A percentile compares a stretch with the other conserved stretches of the same genome.
phyloP scores from a whole-genome alignment of 176 grass and related monocot genomes.

The Sorghum bicolor region DNA sequence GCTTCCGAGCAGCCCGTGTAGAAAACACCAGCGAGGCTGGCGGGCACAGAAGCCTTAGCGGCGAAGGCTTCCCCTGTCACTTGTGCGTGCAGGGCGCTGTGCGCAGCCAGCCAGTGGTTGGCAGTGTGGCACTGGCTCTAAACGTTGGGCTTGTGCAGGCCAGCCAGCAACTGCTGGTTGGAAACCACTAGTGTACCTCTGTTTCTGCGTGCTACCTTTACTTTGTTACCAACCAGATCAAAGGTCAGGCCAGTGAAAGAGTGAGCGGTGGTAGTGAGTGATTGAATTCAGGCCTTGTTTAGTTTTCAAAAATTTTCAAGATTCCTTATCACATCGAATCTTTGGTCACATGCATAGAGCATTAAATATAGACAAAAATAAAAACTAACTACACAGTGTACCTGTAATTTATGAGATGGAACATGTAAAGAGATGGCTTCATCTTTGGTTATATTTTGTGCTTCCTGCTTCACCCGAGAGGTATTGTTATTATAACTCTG shows the following conservation, averaged over 20 bases:
- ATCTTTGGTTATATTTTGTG: no score
- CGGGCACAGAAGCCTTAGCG: conserved; percentile 8
- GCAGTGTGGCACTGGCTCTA: neutral
- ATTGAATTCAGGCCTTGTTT: neutral
- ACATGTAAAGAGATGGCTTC: no score
- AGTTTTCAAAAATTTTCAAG: no score
- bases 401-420: no score
- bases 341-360: neutral
- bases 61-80: conserved; percentile 16
- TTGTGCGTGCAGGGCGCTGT: neutral
- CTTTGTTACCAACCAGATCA: neutral
- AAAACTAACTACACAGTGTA: no score
- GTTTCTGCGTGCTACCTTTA: neutral
- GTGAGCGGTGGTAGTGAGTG: neutral
- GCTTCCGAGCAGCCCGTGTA: neutral
- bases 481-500: no score
- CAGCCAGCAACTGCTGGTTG: neutral
- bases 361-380: no score
- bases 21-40: neutral
- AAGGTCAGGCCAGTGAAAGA: neutral
- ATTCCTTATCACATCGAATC: no score
- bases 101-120: neutral
- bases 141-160: neutral
- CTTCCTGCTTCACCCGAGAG: neutral
- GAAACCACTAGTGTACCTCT: neutral